Evolutionary conservation across 1,284 basidiomycete species (phyloP), one percentile per base, ranked within the genome.

Genomic region (Takashimella koratensis): DNA sequence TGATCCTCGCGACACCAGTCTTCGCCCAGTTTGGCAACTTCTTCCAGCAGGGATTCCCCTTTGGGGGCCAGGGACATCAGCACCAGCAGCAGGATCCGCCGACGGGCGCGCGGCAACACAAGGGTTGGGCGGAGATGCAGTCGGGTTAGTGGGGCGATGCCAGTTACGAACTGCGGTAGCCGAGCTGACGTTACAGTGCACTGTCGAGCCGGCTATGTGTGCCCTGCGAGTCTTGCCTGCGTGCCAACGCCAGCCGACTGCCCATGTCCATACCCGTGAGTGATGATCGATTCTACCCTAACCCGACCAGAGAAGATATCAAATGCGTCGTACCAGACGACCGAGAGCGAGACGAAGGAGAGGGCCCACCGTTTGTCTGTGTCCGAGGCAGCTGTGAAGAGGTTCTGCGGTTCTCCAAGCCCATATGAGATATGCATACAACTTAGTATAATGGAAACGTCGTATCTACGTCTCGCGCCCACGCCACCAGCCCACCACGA

Each of bases 401-500:
- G 44, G 67, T 65, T 10, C 26, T 55, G 10, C 19, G 52, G 30
- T 68, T 66, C 45, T 49, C 70, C 4, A 60, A 59, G 40, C 46
- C 59, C 22, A 68, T 73, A 63, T 73, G 47, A 54, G 30, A 24
- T 16, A 44, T 51, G 49, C 49, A 51, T 51, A 36, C 43, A 27
- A 36, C 30, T 8, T 36, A 36, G 71, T 94, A 94, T 11, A 88
- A 69, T 23, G 91, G 91, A 69, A 94, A 93, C 11, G 68, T 71
- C 39, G 78, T 74, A 73, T 94, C 87, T 4, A 91, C 83, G 22
- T 86, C 76, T 59, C 72, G 78, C 36, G 85, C 79, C 90, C 90
- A 93, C 24, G 86, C 86, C 58, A 79, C 77, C 36, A 95, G 72
- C 0, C 91, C 91, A 8, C 90, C 91, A 1, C 87, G 76, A 3